A percentile compares a stretch with the other conserved stretches of the same genome.
Conservation (phyloP, 495 filamentous ascomycete species). For the Lasiosphaeriaceae sp. region DNA sequence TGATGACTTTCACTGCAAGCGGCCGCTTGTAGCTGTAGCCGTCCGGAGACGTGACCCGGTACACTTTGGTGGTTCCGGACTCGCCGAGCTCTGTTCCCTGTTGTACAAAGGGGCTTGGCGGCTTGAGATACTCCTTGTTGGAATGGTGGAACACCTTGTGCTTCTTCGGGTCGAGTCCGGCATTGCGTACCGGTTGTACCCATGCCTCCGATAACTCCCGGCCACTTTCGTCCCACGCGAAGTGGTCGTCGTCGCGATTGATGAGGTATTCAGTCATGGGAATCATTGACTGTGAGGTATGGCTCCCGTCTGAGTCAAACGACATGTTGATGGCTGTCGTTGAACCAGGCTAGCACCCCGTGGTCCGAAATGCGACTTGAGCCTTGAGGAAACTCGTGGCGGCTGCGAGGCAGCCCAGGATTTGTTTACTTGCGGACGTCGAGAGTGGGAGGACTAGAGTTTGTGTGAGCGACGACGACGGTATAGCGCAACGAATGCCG, state of each 20-base stretch:
- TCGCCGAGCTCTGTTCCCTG: slow-evolving; percentile 23
- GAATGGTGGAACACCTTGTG: slow-evolving; percentile 33
- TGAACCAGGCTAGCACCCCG: neutral
- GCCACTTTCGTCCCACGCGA: slow-evolving; percentile 23
- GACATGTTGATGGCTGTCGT: slow-evolving; percentile 10
- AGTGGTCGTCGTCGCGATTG: slow-evolving; percentile 17
- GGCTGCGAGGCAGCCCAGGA: neutral
- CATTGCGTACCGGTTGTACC: slow-evolving; percentile 19
- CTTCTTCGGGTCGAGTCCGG: slow-evolving; percentile 21
- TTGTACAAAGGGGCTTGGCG: slow-evolving; percentile 22
- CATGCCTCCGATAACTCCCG: slow-evolving; percentile 20
- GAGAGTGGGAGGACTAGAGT: too few relatives aligned
- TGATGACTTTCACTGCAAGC: slow-evolving; percentile 29
- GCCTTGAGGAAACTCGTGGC: neutral
- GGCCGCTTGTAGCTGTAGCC: slow-evolving; percentile 19
- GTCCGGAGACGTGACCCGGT: slow-evolving; percentile 22
- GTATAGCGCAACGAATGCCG: too few relatives aligned
- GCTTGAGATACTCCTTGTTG: slow-evolving; percentile 26
- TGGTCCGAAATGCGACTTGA: too few relatives aligned
- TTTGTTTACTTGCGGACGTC: too few relatives aligned
- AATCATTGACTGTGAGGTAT: slow-evolving; percentile 20
- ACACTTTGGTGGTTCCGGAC: slow-evolving; percentile 29
- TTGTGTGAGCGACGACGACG: too few relatives aligned
- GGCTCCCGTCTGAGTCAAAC: slow-evolving; percentile 18
- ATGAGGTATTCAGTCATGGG: slow-evolving; percentile 21